Base-by-base conservation (phyloP, 805 yeast species). In the Pichia membranifaciens region DNA sequence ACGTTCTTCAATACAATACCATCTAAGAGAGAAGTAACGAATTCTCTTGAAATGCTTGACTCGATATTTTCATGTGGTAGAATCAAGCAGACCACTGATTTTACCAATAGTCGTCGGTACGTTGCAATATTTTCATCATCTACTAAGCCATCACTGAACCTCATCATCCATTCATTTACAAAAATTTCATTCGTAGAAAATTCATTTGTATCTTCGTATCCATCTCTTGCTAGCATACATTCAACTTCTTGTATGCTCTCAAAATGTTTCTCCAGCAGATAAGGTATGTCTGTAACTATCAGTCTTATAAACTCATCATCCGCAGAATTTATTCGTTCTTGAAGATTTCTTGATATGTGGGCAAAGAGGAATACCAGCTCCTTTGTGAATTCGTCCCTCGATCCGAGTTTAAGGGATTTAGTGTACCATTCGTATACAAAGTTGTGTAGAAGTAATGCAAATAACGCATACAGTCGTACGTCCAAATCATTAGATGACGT, bases 391-490 rank as follows among this genome's bases (percentile, higher is more conserved):
- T 72, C 70, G 2, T 66, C 64, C 43, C 72, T 74, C 40, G 66
- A 70, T 25, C 54, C 59, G 16, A 54, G 42, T 35, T 57, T 60
- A 20, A 55, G 41, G 1, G 76, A 62, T 6, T 75, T 56, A 17
- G 57, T 51, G 22, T 56, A 55, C 57, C 77, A 76, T 78, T 80
- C 75, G 18, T 67, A 61, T 3, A 78, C 67, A 52, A 78, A 79
- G 44, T 72, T 73, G 21, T 70, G 66, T 37, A 76, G 47, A 4
- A 78, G 55, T 13, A 78, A 59, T 0, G 78, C 77, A 4, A 75
- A 49, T 4, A 79, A 52, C 1, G 75, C 69, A 52, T 75, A 74
- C 13, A 78, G 57, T 52, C 75, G 72, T 2, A 64, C 45, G 52
- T 76, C 79, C 4, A 78, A 66, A 2, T 52, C 57, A 1, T 64